Evolutionary conservation across 1,284 basidiomycete genomes (phyloP), one percentile per base, ranked within the genome.

Genomic region (Austroboletus niveus): DNA sequence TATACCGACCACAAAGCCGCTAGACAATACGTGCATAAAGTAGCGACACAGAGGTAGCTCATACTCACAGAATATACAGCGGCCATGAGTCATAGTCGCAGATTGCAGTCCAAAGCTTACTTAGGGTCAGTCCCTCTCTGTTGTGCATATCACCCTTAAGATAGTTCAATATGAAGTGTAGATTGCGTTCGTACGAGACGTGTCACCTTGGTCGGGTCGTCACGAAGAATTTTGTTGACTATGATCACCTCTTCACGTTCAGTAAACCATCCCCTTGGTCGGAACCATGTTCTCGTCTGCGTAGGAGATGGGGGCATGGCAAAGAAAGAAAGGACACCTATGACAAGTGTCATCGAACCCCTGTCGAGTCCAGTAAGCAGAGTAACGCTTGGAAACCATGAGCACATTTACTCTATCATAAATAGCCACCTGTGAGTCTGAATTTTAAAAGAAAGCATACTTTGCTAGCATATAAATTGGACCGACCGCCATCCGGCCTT

Each of bases 1-100:
- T 50, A 85, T 80, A 56, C 72, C 68, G 52, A 74, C 75, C 58
- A 72, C 60, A 7, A 76, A 60, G 8, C 76, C 77, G 22, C 75
- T 74, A 44, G 24, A 2, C 22, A 36, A 12, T 12, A 39, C 34
- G 12, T 44, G 7, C 4, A 17, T 47, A 3, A 48, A 11, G 27
- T 12, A 2, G 8, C 6, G 4, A 27, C 10, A 43, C 8, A 8
- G 4, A 17, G 22, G 8, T 11, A 11, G 9, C 12, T 15, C 30
- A 15, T 22, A 12, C 60, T 27, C 69, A 80, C 64, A 85, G 64
- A 8, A 82, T 68, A 57, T 87, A 88, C 24, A 88, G 56, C 0
- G 85, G 86, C 84, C 85, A 89, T 53, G 88, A 68, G 55, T 83
- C 78, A 60, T 80, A 86, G 62, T 89, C 85, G 34, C 72, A 75